Evolutionary conservation across 441 rosid genomes (phyloP).

Genomic region (Adansonia madagascariensis): DNA sequence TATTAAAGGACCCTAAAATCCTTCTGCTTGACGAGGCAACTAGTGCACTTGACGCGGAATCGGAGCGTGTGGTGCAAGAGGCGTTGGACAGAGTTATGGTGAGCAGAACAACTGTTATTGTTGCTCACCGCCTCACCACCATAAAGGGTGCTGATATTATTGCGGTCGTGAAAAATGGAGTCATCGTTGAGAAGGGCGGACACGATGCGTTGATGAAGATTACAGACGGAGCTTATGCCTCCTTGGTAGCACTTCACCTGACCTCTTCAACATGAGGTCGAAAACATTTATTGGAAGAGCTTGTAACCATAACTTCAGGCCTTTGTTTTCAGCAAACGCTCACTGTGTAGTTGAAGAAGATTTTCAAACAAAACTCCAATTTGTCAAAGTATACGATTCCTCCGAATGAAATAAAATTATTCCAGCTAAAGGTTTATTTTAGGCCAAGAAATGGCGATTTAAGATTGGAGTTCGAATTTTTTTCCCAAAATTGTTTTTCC

Average conservation of each 20-base stretch:
- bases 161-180: slow-evolving; percentile 72
- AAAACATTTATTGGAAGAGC: background rate
- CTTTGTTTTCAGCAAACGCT: too few relatives aligned
- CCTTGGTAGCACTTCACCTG: slow-evolving; percentile 59
- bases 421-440: background rate
- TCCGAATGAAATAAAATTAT: background rate
- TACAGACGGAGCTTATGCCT: slow-evolving; percentile 59
- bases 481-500: background rate
- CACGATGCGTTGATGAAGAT: slow-evolving; percentile 61
- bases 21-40: slow-evolving; percentile 71
- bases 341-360: background rate
- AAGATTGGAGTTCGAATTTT: background rate
- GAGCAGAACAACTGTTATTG: slow-evolving; percentile 61
- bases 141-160: slow-evolving; percentile 63
- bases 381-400: background rate
- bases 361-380: background rate
- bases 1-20: slow-evolving; percentile 63
- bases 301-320: slow-evolving; percentile 34
- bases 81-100: slow-evolving; percentile 73
- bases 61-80: slow-evolving; percentile 68
- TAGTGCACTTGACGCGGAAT: slow-evolving; percentile 71
- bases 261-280: background rate
- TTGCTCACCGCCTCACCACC: slow-evolving; percentile 51
- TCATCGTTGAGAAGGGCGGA: slow-evolving; percentile 60
- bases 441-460: background rate